Base-by-base conservation (phyloP, 2,329 filamentous ascomycete genomes). In the Colletotrichum plurivorum region DNA sequence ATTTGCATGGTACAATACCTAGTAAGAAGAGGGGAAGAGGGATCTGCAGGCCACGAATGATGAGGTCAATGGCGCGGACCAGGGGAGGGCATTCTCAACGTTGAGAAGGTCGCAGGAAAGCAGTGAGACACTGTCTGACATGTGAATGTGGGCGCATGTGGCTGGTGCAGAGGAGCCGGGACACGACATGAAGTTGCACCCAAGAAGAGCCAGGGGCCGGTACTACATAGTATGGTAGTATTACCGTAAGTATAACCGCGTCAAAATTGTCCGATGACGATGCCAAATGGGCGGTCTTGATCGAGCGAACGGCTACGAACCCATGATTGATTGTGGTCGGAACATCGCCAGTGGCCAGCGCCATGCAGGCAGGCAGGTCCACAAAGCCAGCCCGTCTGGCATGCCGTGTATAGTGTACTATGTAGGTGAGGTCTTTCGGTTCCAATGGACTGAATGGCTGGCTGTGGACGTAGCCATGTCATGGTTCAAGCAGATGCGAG, bases 131-230 rank as follows among this genome's bases (percentile, higher is more conserved):
- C 56, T 48, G 62, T 59, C 55, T 69, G 51, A 56, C 66, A 69
- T 69, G 66, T 69, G 66, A 69, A 69, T 60, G 46, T 69, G 66
- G 62, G 62, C 48, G 20, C 9, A 66, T 20, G 46, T 60, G 66
- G 61, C 61, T 60, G 43, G 49, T 65, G 66, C 15, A 46, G 54
- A 22, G 39, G 22, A n/a, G 31, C 55, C 20, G 20, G 18, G 27
- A 18, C 27, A 55, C 59, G 54, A 36, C 31, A 46, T 20, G 45
- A 22, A 25, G 43, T 46, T 6, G 31, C 20, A 25, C 12, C 22
- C 57, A 15, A n/a, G 48, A 62, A 43, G 27, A 18, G 31, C 63
- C 41, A 43, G 43, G 43, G 31, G 31, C 31, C 10, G 31, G 31
- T 36, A 31, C 27, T 25, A 25, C 22, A 25, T 25, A 25, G 22